phyloP scores from a whole-genome alignment of 148 eudicot species.

The Silene latifolia region DNA sequence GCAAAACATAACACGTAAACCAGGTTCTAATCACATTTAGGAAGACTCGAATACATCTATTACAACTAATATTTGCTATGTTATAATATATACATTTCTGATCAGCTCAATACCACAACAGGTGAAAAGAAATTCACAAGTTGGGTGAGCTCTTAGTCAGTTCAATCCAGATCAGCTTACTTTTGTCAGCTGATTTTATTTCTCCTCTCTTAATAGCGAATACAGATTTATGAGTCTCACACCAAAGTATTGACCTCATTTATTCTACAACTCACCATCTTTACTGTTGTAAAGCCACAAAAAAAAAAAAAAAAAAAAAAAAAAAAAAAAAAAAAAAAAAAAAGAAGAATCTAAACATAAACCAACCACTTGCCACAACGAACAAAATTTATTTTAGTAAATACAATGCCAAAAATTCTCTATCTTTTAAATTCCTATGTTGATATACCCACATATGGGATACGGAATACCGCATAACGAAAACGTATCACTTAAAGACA shows the following conservation, averaged over 20 bases:
- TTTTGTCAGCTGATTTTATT: not conserved
- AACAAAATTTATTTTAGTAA: not conserved
- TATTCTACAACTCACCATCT: not conserved
- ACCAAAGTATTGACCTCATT: not conserved
- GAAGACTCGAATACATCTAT: not conserved
- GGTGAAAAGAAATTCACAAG: not conserved
- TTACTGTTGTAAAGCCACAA: too few relatives aligned
- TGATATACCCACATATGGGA: not conserved
- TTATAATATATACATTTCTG: not conserved
- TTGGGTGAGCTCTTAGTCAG: not conserved
- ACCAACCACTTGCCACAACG: not conserved
- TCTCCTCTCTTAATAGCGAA: not conserved
- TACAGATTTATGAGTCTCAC: not conserved
- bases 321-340: too few relatives aligned
- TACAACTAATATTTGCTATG: not conserved
- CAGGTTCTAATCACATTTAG: constrained; percentile 1
- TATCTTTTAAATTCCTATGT: not conserved
- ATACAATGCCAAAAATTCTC: not conserved
- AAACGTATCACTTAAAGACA: not conserved
- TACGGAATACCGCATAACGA: not conserved
- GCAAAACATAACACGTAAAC: not conserved
- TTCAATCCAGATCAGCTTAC: not conserved
- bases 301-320: too few relatives aligned
- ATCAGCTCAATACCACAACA: not conserved
- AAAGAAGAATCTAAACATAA: too few relatives aligned